These are phyloP conservation scores for Mucor piriformis DNA, from an alignment of 371 early-diverging fungal species.

Conservation along the genomic window DNA sequence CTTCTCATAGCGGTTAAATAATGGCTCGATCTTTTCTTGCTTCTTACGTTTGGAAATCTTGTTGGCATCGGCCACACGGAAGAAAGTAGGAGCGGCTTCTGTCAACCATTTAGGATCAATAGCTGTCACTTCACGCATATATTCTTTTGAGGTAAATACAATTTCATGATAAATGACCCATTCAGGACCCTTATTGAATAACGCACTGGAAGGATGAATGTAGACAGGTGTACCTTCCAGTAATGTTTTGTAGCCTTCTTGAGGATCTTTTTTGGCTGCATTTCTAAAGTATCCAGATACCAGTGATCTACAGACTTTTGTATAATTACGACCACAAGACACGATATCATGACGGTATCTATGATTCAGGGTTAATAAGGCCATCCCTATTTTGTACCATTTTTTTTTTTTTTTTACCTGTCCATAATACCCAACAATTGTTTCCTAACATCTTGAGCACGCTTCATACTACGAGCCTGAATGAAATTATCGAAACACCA, in stretches of 20 bases:
- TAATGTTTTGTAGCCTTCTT: conserved; percentile 96
- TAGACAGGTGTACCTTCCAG: conserved; percentile 96
- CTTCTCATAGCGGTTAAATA: conserved; percentile 91
- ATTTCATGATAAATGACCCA: conserved; percentile 99
- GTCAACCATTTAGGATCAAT: conserved; percentile 98
- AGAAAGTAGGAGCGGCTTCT: conserved; percentile 97
- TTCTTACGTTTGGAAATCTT: conserved; percentile 92
- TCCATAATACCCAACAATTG: conserved; percentile 97
- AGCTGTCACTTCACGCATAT: conserved; percentile 95
- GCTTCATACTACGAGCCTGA: conserved; percentile 87
- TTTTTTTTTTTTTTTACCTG: conserved; percentile 32
- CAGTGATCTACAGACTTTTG: conserved; percentile 86
- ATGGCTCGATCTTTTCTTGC: conserved; percentile 90
- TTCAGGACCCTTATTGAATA: conserved; percentile 96
- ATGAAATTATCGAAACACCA: conserved; percentile 98
- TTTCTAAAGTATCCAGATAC: conserved; percentile 95
- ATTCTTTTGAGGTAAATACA: conserved; percentile 96
- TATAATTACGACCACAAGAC: conserved; percentile 91
- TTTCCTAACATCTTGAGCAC: conserved; percentile 93
- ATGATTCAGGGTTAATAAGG: background rate
- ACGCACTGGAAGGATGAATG: conserved; percentile 93
- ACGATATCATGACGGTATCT: conserved; percentile 91
- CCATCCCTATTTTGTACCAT: background rate
- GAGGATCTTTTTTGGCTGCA: conserved; percentile 96
- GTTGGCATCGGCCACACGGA: conserved; percentile 90